Evolutionary conservation across 2,329 filamentous ascomycete species (phyloP).

Genomic region (Neonectria sp.): DNA sequence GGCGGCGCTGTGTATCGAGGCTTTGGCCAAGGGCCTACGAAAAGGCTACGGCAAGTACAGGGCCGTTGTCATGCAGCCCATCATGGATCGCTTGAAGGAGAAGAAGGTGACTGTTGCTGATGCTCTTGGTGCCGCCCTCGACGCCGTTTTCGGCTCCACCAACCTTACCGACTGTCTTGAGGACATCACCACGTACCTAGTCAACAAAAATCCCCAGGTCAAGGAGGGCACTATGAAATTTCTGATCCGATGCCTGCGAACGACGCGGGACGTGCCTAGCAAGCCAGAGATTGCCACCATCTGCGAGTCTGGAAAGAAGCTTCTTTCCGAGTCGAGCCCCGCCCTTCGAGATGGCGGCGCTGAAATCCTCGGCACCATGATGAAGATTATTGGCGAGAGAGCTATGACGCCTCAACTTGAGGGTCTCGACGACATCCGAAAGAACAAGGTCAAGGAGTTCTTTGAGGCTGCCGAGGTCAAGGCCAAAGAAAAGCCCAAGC

Average conservation of each 20-base stretch:
- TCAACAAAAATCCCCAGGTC: constrained; percentile 97
- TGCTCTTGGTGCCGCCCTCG: constrained; percentile 87
- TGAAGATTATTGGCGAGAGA: constrained; percentile 98
- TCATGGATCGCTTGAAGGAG: constrained; percentile 96
- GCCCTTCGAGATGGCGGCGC: constrained; percentile 89
- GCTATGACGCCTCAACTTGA: constrained; percentile 95
- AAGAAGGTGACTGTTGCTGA: constrained; percentile 94
- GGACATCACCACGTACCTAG: constrained; percentile 86
- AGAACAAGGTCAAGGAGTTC: constrained; percentile 95
- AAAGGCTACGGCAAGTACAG: constrained; percentile 86
- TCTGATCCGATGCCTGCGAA: constrained; percentile 88
- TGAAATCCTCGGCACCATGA: constrained; percentile 92
- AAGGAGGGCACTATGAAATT: constrained; percentile 97
- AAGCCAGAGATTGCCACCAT: constrained; percentile 88
- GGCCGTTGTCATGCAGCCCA: constrained; percentile 84
- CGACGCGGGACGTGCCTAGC: constrained; percentile 85
- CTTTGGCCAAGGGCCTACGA: constrained; percentile 88
- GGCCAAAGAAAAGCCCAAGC: constrained; percentile 78
- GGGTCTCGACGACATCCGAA: constrained; percentile 94
- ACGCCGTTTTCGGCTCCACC: constrained; percentile 77
- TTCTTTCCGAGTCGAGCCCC: constrained; percentile 91
- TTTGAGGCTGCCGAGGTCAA: constrained; percentile 73
- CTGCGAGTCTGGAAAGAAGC: constrained; percentile 90
- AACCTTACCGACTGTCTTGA: constrained; percentile 89
- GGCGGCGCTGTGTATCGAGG: constrained; percentile 93